phyloP scores from a whole-genome alignment of 768 basidiomycete genomes.

The Collybiopsis luxurians region DNA sequence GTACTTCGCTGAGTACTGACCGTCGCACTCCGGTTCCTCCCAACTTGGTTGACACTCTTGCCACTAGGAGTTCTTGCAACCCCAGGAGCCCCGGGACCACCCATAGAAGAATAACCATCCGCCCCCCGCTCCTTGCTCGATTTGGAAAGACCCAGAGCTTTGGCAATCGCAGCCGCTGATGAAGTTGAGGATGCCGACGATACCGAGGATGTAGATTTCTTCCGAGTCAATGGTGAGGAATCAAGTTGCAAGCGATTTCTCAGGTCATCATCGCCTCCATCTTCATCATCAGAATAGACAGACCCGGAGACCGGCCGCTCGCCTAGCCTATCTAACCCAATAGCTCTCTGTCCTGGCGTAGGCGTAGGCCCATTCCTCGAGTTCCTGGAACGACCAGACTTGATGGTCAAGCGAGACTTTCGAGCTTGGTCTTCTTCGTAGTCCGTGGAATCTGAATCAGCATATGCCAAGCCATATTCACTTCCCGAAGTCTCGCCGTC shows the following conservation, averaged over 20 bases:
- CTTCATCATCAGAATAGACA: slow-evolving; percentile 16
- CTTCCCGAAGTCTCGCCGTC: slow-evolving; percentile 3
- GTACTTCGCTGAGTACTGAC: background rate
- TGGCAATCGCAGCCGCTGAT: slow-evolving; percentile 35
- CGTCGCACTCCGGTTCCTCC: slow-evolving; percentile 1
- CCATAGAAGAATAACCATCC: slow-evolving; percentile 27
- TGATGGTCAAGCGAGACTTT: background rate
- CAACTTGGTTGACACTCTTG: background rate
- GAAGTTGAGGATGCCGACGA: slow-evolving; percentile 5
- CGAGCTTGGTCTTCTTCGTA: slow-evolving; percentile 34
- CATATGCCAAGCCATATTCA: slow-evolving; percentile 48
- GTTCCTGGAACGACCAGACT: background rate
- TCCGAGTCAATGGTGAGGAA: slow-evolving; percentile 8
- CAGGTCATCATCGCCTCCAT: slow-evolving; percentile 31
- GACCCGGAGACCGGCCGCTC: background rate
- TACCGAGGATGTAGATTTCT: slow-evolving; percentile 3
- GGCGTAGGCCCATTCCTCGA: slow-evolving; percentile 1
- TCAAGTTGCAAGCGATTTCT: slow-evolving; percentile 25
- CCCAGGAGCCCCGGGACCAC: slow-evolving; percentile 33
- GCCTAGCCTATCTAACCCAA: background rate
- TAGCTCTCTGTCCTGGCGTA: background rate
- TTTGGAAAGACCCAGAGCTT: slow-evolving; percentile 41
- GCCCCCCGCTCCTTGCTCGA: slow-evolving; percentile 26
- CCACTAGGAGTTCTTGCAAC: slow-evolving; percentile 24
- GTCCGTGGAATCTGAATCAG: slow-evolving; percentile 43